A percentile compares a stretch with the other conserved stretches of the same genome.
These are phyloP conservation scores for Beauveria asiatica DNA, from an alignment of 2,329 filamentous ascomycete species.

Conservation along the genomic window DNA sequence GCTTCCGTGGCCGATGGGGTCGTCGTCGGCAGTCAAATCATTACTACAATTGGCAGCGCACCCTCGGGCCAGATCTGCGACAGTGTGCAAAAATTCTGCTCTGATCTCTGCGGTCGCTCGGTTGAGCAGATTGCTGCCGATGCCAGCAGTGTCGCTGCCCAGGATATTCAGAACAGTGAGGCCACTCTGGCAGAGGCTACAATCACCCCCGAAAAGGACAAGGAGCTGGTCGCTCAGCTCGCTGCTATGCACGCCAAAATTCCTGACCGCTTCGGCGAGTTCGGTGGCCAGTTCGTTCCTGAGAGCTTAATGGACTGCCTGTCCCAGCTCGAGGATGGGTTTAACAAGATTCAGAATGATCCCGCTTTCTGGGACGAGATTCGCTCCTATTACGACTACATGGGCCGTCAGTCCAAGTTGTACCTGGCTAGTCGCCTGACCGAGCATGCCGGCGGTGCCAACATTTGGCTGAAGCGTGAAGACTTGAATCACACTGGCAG, in stretches of 20 bases:
- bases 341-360: slow-evolving; percentile 79
- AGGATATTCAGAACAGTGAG: slow-evolving; percentile 64
- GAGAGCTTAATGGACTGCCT: slow-evolving; percentile 98
- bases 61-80: slow-evolving; percentile 29
- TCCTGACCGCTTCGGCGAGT: slow-evolving; percentile 85
- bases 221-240: slow-evolving; percentile 70
- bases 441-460: slow-evolving; percentile 80
- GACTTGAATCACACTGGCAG: slow-evolving; percentile 96
- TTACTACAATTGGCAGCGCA: slow-evolving; percentile 58
- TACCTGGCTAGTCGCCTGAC: slow-evolving; percentile 85
- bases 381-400: slow-evolving; percentile 91
- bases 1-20: slow-evolving; percentile 83
- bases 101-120: slow-evolving; percentile 50
- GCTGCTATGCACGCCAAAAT: slow-evolving; percentile 73
- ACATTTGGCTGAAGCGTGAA: slow-evolving; percentile 96
- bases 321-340: slow-evolving; percentile 80
- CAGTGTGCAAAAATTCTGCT: slow-evolving; percentile 74
- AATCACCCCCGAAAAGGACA: slow-evolving; percentile 57
- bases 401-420: slow-evolving; percentile 87
- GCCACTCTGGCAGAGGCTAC: slow-evolving; percentile 51
- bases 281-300: slow-evolving; percentile 94
- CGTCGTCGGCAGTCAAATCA: slow-evolving; percentile 92
- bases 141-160: slow-evolving; percentile 34
- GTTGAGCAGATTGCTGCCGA: slow-evolving; percentile 13
- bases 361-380: slow-evolving; percentile 96